Evolutionary conservation across 768 basidiomycete genomes (phyloP), one percentile per base, ranked within the genome.

Genomic region (Hericium alpestre): DNA sequence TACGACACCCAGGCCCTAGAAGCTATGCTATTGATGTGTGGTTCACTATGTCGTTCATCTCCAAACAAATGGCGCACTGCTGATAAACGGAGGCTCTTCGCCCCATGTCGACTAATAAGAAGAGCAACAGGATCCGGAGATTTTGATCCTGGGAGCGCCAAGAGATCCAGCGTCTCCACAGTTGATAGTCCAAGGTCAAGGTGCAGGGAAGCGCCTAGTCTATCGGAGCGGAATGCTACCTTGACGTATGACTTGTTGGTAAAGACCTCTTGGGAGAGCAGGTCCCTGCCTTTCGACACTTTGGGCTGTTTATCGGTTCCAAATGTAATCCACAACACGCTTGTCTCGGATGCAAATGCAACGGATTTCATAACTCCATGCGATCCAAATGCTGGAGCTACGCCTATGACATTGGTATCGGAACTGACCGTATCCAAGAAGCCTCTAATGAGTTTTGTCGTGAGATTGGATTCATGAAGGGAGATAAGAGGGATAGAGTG

Each of bases 321-420:
- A 15, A 51, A 39, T 23, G 10, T 22, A 1, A 54, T 11, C 8
- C 41, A n/a, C 1, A 82, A 65, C 1, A 70, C 72, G 0, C 59
- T 63, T 0, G 70, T 65, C 5, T 58, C 49, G 0, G 78, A 71
- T 4, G 78, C 66, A 40, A 81, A 67, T 0, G 77, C 76, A 1
- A 81, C 61, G 0, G 64, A 62, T 0, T 65, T 67, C 11, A 81
- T 61, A 9, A 62, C 59, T 38, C 71, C 71, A 6, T 68, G 65
- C 0, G 68, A 10, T 3, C 69, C 72, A 58, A 76, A 79, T 0
- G 68, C 65, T 0, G 78, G 74, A 8, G 80, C 72, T 4, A 81
- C 57, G 4, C 79, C 49, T 8, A 51, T 37, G 49, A 15, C 80
- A 27, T 32, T 32, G 32, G 32, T 32, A 10, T 78, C 58, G 23